Base-by-base conservation (phyloP, 257 asterid species). In the Misopates orontium region DNA sequence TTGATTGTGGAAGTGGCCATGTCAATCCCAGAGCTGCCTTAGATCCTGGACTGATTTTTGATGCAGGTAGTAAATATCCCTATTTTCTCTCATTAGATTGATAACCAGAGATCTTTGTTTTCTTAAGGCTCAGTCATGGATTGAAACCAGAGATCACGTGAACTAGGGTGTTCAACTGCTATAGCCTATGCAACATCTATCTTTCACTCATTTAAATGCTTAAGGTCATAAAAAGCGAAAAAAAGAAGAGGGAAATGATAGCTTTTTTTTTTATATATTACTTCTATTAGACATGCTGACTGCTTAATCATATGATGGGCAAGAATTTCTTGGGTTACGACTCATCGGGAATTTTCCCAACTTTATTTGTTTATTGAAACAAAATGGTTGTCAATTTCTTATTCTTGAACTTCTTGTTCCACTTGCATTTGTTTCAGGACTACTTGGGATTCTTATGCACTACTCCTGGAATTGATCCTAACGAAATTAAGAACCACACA, bases 371-470 rank as follows among this genome's bases (percentile, higher is more conserved):
- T 56, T 17, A 28, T 24, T 45, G 16, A 32, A 58, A 68, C 36
- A 52, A 12, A 22, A 44, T 49, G 64, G 14, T 16, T 51, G 4
- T 10, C 8, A 20, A 4, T 52, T 9, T 52, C 4, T 16, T 16
- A n/a, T 16, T 39, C 58, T 69, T 19, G 1, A 48, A 52, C 59
- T 39, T 61, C 3, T 28, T 51, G 48, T 56, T 1, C 1, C 4
- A 17, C 12, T 50, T 64, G 68, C 61, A 25, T 19, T 53, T 73
- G 65, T 53, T 66, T 36, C 42, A 94, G 99, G 96, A 94, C 79
- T 94, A 90, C 87, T 17, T 90, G 82, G 93, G 99, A 25, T 94
- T 94, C 92, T 71, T 94, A 71, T 94, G 99, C 85, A 83, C 99
- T 1, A 71, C 87, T 4, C 99, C 97, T 0, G 98, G 98, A 42